Evolutionary conservation across 331 rosid genomes (phyloP).

Genomic region (Ulmus americana): DNA sequence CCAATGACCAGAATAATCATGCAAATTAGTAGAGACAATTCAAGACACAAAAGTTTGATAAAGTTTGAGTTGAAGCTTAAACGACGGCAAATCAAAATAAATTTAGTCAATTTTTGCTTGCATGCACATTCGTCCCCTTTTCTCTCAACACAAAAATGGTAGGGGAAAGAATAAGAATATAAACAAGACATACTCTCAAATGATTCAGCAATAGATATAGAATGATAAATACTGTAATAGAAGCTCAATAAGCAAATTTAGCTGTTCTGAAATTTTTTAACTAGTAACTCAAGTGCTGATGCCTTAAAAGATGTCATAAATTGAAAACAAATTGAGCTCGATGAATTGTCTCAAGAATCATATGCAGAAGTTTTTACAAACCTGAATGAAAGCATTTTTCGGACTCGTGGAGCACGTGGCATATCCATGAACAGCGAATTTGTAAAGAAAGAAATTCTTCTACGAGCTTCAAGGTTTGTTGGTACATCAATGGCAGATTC

Average conservation of each 20-base stretch:
- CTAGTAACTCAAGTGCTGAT: slow-evolving; percentile 1
- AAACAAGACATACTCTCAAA: neutral
- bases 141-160: neutral
- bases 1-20: slow-evolving; percentile 15
- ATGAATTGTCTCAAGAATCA: slow-evolving; percentile 18
- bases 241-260: neutral
- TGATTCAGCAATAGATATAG: neutral
- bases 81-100: neutral
- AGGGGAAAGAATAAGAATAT: neutral
- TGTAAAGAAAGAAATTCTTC: slow-evolving; percentile 85
- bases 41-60: slow-evolving; percentile 2
- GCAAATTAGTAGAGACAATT: neutral
- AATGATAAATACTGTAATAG: neutral
- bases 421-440: slow-evolving; percentile 96
- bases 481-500: slow-evolving; percentile 86
- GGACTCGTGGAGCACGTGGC: slow-evolving; percentile 91
- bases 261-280: neutral
- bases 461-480: slow-evolving; percentile 82
- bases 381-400: slow-evolving; percentile 97
- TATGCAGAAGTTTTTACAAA: slow-evolving; percentile 21
- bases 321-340: slow-evolving; percentile 9
- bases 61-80: neutral
- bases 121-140: neutral
- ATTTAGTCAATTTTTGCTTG: neutral
- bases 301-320: slow-evolving; percentile 3